Percentiles rank a stretch among this genome's conserved stretches.
Conservation (phyloP, 225 moss, liverwort and hornwort genomes). For the Bryum argenteum region DNA sequence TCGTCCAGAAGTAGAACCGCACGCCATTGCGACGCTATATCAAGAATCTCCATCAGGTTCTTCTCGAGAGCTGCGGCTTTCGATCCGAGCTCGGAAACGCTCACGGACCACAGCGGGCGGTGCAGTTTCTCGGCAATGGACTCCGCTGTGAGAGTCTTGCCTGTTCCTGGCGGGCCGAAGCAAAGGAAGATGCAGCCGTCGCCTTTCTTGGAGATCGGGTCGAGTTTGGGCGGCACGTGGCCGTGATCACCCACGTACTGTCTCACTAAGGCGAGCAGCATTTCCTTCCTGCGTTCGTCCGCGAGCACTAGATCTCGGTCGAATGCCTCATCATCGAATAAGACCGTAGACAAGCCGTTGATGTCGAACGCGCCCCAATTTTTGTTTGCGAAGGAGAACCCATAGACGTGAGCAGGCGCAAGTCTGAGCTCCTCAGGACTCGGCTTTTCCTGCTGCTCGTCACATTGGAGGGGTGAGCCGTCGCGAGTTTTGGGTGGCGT, state of each 20-base stretch:
- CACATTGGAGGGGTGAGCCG: neutral
- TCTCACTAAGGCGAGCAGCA: slow-evolving; percentile 52
- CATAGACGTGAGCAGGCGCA: slow-evolving; percentile 67
- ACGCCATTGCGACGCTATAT: slow-evolving; percentile 66
- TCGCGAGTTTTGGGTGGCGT: slow-evolving; percentile 40
- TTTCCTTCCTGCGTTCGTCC: slow-evolving; percentile 38
- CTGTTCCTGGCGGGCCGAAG: slow-evolving; percentile 64
- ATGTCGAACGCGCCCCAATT: slow-evolving; percentile 69
- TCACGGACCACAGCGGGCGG: slow-evolving; percentile 67
- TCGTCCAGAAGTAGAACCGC: slow-evolving; percentile 75
- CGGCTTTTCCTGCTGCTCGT: slow-evolving; percentile 26
- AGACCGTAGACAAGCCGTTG: slow-evolving; percentile 49
- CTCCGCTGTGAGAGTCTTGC: slow-evolving; percentile 72
- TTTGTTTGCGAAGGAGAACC: slow-evolving; percentile 70
- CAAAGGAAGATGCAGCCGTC: slow-evolving; percentile 67
- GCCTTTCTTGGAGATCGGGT: slow-evolving; percentile 66
- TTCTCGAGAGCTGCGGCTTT: slow-evolving; percentile 35
- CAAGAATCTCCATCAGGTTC: slow-evolving; percentile 52
- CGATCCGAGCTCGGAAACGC: slow-evolving; percentile 55
- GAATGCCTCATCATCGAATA: slow-evolving; percentile 56
- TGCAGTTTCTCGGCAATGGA: slow-evolving; percentile 65
- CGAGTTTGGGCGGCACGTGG: slow-evolving; percentile 22
- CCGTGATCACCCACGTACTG: slow-evolving; percentile 34
- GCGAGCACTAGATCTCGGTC: slow-evolving; percentile 55
- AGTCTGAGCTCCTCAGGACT: slow-evolving; percentile 48